phyloP scores from a whole-genome alignment of 495 filamentous ascomycete genomes.

The Daldinia childiae region DNA sequence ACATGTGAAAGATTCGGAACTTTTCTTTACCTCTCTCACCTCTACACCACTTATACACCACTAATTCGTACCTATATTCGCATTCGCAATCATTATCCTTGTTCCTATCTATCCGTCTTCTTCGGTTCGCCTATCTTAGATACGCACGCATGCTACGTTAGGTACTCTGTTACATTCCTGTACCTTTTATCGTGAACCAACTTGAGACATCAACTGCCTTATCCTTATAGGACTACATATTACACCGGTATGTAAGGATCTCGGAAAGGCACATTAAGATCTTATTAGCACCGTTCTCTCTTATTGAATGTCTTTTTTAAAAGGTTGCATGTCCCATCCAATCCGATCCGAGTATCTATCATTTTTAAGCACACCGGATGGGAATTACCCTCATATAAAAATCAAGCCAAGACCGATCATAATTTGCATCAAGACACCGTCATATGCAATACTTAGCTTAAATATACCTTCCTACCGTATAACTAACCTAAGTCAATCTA shows the following conservation, averaged over 20 bases:
- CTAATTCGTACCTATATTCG: not conserved
- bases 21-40: slow-evolving; percentile 12
- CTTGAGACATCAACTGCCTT: not conserved
- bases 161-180: not conserved
- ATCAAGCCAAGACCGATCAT: slow-evolving; percentile 2
- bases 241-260: not conserved
- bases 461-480: not conserved
- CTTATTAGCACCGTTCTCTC: not conserved
- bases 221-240: not conserved
- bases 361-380: not conserved
- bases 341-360: slow-evolving; percentile 15
- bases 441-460: slow-evolving; percentile 14
- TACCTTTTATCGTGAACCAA: not conserved
- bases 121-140: slow-evolving; percentile 25
- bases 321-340: slow-evolving; percentile 1
- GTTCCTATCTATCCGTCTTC: slow-evolving; percentile 17
- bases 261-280: slow-evolving; percentile 12
- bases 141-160: not conserved
- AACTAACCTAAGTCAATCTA: too few species aligned
- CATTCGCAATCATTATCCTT: slow-evolving; percentile 19
- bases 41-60: not conserved
- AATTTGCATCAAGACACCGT: slow-evolving; percentile 32
- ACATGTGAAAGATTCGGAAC: slow-evolving; percentile 44
- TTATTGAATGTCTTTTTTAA: slow-evolving; percentile 11
- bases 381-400: slow-evolving; percentile 10